These are phyloP conservation scores for Hanseniaspora thailandica DNA, from an alignment of 805 yeast genomes.

Conservation along the genomic window DNA sequence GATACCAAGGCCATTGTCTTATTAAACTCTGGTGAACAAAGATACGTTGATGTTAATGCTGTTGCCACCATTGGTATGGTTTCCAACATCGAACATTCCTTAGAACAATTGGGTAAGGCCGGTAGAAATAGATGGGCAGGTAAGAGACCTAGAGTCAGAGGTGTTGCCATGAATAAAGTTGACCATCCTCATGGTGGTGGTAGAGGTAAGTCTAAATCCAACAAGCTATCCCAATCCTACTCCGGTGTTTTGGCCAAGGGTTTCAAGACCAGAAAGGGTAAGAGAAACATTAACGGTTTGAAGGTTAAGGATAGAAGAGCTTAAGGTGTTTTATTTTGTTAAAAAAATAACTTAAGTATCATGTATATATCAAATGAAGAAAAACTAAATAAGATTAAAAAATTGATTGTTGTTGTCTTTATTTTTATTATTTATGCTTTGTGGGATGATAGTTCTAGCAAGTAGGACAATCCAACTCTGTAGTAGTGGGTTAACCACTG, in stretches of 20 bases:
- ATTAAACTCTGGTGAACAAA: conserved; percentile 84
- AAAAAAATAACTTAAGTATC: neutral
- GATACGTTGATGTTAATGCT: conserved; percentile 73
- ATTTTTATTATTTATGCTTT: neutral
- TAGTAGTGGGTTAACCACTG: conserved; percentile 72
- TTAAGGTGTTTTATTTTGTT: too few relatives aligned
- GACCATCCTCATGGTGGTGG: conserved; percentile 99
- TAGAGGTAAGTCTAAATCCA: conserved; percentile 96
- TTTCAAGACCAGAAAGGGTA: conserved; percentile 87
- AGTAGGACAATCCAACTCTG: conserved; percentile 61
- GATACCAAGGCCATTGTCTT: conserved; percentile 70
- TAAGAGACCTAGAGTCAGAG: conserved; percentile 89
- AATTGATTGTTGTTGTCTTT: neutral
- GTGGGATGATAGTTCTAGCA: conserved; percentile 49
- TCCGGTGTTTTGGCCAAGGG: conserved; percentile 93
- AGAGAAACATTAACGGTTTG: conserved; percentile 59
- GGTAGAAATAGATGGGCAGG: conserved; percentile 90
- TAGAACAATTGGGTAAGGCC: conserved; percentile 85
- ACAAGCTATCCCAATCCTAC: conserved; percentile 84
- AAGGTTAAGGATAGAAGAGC: conserved; percentile 81
- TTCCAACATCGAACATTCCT: conserved; percentile 86
- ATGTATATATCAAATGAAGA: neutral
- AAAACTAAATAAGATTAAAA: too few relatives aligned
- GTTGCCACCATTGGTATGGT: conserved; percentile 91
- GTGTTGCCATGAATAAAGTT: conserved; percentile 93